These are phyloP conservation scores for Lanmaoa pseudosensibilis DNA, from an alignment of 768 basidiomycete species.

Conservation along the genomic window DNA sequence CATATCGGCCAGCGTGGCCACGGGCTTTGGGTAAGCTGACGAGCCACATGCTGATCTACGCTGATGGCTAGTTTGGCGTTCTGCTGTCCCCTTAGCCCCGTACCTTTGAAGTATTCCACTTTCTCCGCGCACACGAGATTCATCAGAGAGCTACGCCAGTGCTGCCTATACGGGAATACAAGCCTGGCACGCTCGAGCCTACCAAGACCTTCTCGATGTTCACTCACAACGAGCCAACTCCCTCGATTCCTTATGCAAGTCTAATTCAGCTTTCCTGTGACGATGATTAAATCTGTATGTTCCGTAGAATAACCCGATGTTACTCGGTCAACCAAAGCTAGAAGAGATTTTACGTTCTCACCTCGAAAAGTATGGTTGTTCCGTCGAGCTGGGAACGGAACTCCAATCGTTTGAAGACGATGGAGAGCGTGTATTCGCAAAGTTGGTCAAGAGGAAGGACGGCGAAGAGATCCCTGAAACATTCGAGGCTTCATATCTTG, in stretches of 20 bases:
- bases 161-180: constrained; percentile 36
- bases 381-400: constrained; percentile 46
- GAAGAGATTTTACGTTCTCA: constrained; percentile 30
- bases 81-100: constrained; percentile 22
- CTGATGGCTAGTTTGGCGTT: neutral
- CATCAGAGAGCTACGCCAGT: constrained; percentile 30
- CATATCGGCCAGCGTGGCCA: constrained; percentile 40
- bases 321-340: constrained; percentile 26
- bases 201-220: constrained; percentile 5
- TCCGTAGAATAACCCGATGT: constrained; percentile 8
- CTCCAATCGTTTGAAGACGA: constrained; percentile 44
- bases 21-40: constrained; percentile 38
- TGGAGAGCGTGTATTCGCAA: constrained; percentile 37
- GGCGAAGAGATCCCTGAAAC: constrained; percentile 30
- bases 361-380: constrained; percentile 24
- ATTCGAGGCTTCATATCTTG: constrained; percentile 33
- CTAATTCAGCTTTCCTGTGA: neutral
- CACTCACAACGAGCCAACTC: constrained; percentile 19
- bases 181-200: constrained; percentile 23
- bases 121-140: constrained; percentile 41
- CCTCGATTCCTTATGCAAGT: constrained; percentile 30
- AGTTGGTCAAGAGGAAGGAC: constrained; percentile 29
- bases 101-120: constrained; percentile 44
- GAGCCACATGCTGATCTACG: neutral
- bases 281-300: neutral